A percentile compares a stretch with the other conserved stretches of the same genome.
Conservation (phyloP, 768 basidiomycete genomes). For the Agrocybe pediades region DNA sequence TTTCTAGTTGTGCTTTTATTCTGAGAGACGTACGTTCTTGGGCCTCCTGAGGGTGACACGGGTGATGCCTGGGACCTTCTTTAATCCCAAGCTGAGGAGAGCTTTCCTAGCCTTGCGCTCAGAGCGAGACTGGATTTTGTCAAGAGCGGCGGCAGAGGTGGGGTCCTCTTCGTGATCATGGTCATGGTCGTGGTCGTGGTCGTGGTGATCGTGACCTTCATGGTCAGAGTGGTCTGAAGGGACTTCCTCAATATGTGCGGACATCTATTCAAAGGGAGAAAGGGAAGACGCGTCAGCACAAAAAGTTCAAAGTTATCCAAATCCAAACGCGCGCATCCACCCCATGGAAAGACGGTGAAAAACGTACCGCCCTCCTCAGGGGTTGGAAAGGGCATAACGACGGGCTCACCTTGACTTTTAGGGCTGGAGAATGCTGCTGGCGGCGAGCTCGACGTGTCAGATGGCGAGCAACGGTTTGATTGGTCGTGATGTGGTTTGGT, state of each 20-base stretch:
- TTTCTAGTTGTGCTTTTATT: background rate
- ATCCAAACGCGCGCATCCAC: slow-evolving; percentile 34
- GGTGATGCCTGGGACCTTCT: slow-evolving; percentile 90
- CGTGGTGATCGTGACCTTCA: slow-evolving; percentile 58
- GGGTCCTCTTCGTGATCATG: slow-evolving; percentile 75
- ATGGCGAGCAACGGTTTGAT: slow-evolving; percentile 36
- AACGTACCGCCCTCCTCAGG: background rate
- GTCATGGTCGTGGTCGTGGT: slow-evolving; percentile 66
- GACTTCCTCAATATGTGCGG: slow-evolving; percentile 84
- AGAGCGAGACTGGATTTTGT: slow-evolving; percentile 92
- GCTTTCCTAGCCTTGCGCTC: slow-evolving; percentile 97
- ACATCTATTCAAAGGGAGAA: slow-evolving; percentile 59
- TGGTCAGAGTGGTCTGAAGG: slow-evolving; percentile 79
- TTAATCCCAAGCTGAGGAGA: slow-evolving; percentile 86
- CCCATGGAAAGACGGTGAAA: slow-evolving; percentile 1
- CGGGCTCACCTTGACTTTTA: slow-evolving; percentile 31
- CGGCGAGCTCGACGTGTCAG: slow-evolving; percentile 38
- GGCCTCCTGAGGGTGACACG: slow-evolving; percentile 93
- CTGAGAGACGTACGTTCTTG: slow-evolving; percentile 77
- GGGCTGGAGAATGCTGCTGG: slow-evolving; percentile 18
- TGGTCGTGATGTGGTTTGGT: slow-evolving; percentile 31
- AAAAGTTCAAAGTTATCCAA: slow-evolving; percentile 29
- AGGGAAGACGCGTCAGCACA: slow-evolving; percentile 23
- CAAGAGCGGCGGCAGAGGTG: slow-evolving; percentile 79
- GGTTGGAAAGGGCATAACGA: slow-evolving; percentile 13